phyloP scores from a whole-genome alignment of 2,329 filamentous ascomycete genomes.

The Hymenoscyphus fraxineus region DNA sequence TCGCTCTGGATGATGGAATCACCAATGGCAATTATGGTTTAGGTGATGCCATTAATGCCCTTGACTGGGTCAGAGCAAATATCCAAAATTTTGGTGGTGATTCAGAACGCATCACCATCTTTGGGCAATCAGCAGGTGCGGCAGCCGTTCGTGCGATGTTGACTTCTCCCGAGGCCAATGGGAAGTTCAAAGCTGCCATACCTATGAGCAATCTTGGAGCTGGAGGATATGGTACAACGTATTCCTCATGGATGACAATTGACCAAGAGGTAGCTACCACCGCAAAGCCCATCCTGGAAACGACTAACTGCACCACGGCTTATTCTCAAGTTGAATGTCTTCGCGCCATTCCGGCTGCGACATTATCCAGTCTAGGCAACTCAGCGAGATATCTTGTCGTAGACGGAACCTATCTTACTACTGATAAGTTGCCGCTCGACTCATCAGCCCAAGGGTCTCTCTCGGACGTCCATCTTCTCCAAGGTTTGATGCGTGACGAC shows the following conservation, averaged over 20 bases:
- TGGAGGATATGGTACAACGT: constrained; percentile 23
- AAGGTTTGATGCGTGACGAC: constrained; percentile 36
- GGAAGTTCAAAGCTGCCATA: constrained; percentile 25
- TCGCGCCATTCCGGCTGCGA: constrained; percentile 15
- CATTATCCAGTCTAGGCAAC: constrained; percentile 9
- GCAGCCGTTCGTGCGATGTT: constrained; percentile 25
- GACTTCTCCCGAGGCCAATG: constrained; percentile 25
- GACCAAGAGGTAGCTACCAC: constrained; percentile 15
- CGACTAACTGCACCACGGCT: constrained; percentile 21
- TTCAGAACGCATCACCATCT: constrained; percentile 33
- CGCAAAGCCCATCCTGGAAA: constrained; percentile 17
- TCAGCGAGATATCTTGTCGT: constrained; percentile 26
- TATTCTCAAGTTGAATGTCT: constrained; percentile 24
- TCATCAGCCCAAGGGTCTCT: constrained; percentile 13
- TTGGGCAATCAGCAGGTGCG: constrained; percentile 48
- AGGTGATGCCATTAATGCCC: constrained; percentile 37
- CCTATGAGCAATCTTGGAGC: constrained; percentile 25
- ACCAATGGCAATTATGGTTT: constrained; percentile 44
- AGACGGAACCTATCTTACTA: constrained; percentile 32
- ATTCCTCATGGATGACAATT: constrained; percentile 23
- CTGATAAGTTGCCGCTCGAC: constrained; percentile 15
- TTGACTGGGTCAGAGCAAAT: constrained; percentile 36
- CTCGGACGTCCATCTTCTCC: constrained; percentile 29
- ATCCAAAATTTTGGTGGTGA: constrained; percentile 38
- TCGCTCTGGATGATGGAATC: constrained; percentile 44